Evolutionary conservation across 78 protist genomes (phyloP).

Genomic region (Dictyostelium firmibasis): DNA sequence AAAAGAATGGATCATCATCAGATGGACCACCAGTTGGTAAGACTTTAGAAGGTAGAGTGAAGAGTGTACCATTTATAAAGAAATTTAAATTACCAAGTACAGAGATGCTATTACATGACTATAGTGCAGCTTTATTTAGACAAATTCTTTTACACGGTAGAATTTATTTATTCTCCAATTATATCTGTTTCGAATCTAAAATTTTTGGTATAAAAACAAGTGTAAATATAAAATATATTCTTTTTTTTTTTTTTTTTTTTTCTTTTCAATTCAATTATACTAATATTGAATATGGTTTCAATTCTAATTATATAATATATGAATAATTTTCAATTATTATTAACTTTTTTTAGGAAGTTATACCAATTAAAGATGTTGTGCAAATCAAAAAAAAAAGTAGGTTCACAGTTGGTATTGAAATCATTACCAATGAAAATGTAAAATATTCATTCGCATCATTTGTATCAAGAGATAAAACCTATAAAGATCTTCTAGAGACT

Average conservation of each 20-base stretch:
- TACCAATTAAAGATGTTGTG: slow-evolving; percentile 28
- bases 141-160: slow-evolving; percentile 64
- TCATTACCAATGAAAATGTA: not conserved
- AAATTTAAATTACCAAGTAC: slow-evolving; percentile 58
- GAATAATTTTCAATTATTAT: not conserved
- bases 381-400: slow-evolving; percentile 41
- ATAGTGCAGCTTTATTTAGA: slow-evolving; percentile 49
- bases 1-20: not conserved
- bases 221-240: not conserved
- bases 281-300: too few species aligned
- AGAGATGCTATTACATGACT: slow-evolving; percentile 45
- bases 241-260: not conserved
- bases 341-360: slow-evolving; percentile 1
- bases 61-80: slow-evolving; percentile 59
- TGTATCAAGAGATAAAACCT: slow-evolving; percentile 73
- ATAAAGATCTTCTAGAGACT: slow-evolving; percentile 21
- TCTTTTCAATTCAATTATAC: not conserved
- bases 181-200: slow-evolving; percentile 73
- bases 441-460: slow-evolving; percentile 66
- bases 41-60: slow-evolving; percentile 51
- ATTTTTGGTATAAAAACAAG: slow-evolving; percentile 70
- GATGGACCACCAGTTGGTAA: slow-evolving; percentile 65
- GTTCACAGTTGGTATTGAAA: slow-evolving; percentile 51
- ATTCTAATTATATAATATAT: not conserved
- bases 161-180: slow-evolving; percentile 40